A percentile compares a stretch with the other conserved stretches of the same genome.
Evolutionary conservation across 495 filamentous ascomycete genomes (phyloP).

Genomic region (Xylaria palmicola): DNA sequence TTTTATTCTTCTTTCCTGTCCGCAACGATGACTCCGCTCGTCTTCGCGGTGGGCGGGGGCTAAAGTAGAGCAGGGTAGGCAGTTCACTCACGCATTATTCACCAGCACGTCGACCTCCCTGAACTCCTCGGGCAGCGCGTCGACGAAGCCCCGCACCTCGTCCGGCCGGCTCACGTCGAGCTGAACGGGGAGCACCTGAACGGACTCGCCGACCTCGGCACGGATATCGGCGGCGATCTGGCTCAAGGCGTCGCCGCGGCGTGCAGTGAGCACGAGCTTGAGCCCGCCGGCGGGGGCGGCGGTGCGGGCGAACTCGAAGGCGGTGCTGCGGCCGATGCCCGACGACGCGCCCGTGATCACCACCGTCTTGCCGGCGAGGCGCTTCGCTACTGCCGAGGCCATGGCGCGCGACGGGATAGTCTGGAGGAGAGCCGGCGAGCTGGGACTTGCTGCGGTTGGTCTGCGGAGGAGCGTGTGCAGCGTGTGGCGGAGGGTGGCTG

Average conservation of each 20-base stretch:
- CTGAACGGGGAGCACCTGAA: slow-evolving; percentile 76
- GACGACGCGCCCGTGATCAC: slow-evolving; percentile 91
- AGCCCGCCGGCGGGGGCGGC: slow-evolving; percentile 73
- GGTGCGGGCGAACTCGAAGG: slow-evolving; percentile 89
- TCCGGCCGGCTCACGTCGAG: slow-evolving; percentile 83
- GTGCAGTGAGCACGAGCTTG: slow-evolving; percentile 82
- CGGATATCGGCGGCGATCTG: slow-evolving; percentile 76
- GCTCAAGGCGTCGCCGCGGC: slow-evolving; percentile 74
- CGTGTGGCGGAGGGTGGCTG: neutral
- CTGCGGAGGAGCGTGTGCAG: slow-evolving; percentile 5
- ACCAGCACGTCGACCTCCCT: slow-evolving; percentile 86
- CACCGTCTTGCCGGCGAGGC: slow-evolving; percentile 92
- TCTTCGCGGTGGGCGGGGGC: neutral
- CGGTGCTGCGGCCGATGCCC: slow-evolving; percentile 83
- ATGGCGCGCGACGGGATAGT: slow-evolving; percentile 48
- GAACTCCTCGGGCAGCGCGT: slow-evolving; percentile 74
- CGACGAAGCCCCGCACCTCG: slow-evolving; percentile 74
- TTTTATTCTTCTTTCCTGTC: neutral
- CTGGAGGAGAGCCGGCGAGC: neutral
- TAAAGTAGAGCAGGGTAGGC: neutral
- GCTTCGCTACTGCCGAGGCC: slow-evolving; percentile 71
- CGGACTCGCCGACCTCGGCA: slow-evolving; percentile 68
- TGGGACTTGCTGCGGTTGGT: neutral
- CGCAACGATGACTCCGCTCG: neutral
- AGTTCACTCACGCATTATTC: slow-evolving; percentile 83